Base-by-base conservation (phyloP, 2,329 filamentous ascomycete species). In the Chaetomiaceae sp. region DNA sequence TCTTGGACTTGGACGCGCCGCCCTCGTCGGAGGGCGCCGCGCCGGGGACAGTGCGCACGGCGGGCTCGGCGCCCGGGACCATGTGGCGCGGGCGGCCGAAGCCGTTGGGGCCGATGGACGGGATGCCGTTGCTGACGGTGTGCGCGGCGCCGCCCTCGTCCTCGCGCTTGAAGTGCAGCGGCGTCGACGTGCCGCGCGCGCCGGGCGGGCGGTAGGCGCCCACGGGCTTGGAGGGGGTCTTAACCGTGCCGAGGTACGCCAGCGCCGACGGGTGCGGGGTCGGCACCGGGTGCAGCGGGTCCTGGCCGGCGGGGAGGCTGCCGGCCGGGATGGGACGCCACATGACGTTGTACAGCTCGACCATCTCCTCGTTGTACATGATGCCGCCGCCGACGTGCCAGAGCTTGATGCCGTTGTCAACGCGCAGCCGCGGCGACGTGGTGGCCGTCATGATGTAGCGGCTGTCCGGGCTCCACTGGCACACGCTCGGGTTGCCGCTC, bases 371-470 rank as follows among this genome's bases (percentile, higher is more conserved):
- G 66, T 91, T 89, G 77, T 96, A 99, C 87, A 96, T 91, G 64
- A 99, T 77, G 33, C 80, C 80, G 42, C 94, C 94, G 59, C 85
- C 82, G 31, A 95, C 87, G 70, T 99, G 92, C 89, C 91, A 99
- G 64, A 99, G 82, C 69, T 91, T 91, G 63, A 99, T 81, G 56
- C 92, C 94, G 65, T 99, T 99, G 75, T 99, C 94, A 39, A 99
- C 94, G 62, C 94, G 88, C 54, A 99, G 82, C 59, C 94, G 87
- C 5, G 94, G 94, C 62, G 91, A 96, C 14, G 92, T 97, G 19
- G 92, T 99, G n/a, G 94, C 94, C 38, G 94, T 97, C 76, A 99
- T 81, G 68, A 99, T 91, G 70, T 91, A 94, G 66, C 87, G 89
- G 64, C 92, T 95, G 70, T 99, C 94, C 6, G 94, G 91, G 65